Conservation (phyloP, 2,329 filamentous ascomycete species). For the Penicillium digitatum region DNA sequence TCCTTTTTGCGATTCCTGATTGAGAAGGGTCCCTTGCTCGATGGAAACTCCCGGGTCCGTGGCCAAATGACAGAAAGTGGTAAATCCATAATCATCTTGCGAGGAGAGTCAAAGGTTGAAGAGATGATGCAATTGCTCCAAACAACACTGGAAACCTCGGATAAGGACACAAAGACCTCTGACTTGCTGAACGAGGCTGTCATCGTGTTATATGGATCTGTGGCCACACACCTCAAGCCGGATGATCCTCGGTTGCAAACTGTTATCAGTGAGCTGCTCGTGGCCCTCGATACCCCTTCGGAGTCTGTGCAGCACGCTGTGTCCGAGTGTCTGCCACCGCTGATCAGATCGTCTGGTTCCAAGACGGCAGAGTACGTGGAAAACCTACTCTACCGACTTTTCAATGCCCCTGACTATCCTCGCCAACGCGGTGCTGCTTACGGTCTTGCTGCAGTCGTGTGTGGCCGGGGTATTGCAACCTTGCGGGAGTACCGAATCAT, state of each 20-base stretch:
- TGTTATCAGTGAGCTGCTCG: conserved; percentile 80
- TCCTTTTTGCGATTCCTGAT: conserved; percentile 82
- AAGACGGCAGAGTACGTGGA: conserved; percentile 77
- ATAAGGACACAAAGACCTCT: conserved; percentile 72
- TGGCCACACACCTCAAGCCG: conserved; percentile 78
- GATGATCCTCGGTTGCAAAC: conserved; percentile 85
- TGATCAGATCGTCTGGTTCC: conserved; percentile 76
- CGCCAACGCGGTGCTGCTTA: conserved; percentile 89
- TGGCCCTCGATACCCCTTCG: conserved; percentile 87
- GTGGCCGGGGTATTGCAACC: conserved; percentile 77
- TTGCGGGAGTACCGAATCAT: conserved; percentile 83
- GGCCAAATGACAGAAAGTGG: conserved; percentile 90
- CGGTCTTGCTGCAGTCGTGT: conserved; percentile 83
- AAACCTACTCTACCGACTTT: conserved; percentile 73
- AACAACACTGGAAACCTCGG: conserved; percentile 75
- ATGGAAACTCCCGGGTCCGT: conserved; percentile 71
- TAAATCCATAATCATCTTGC: conserved; percentile 71
- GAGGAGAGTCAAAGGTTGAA: conserved; percentile 79
- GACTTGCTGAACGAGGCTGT: conserved; percentile 96
- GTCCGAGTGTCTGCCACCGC: conserved; percentile 84
- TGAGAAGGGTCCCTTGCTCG: conserved; percentile 78
- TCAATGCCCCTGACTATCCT: conserved; percentile 88
- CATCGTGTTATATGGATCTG: conserved; percentile 92
- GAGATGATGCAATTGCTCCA: conserved; percentile 91
- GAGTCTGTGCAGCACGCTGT: conserved; percentile 97